Evolutionary conservation across 805 yeast species (phyloP), one percentile per base, ranked within the genome.

Genomic region (Suhomyces pyralidae): DNA sequence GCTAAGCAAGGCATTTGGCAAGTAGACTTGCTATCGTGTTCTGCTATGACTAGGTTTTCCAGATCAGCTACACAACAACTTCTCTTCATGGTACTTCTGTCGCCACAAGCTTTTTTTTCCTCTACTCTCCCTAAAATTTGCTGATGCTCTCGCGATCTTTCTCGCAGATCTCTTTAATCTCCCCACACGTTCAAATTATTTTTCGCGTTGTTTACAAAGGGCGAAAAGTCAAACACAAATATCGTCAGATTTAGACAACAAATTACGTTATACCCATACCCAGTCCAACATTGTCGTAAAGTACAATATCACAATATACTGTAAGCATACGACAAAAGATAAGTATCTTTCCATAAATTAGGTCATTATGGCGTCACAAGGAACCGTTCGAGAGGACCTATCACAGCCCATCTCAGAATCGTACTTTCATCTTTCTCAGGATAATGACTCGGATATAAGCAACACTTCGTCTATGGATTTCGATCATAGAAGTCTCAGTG

Each of bases 351-450:
- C 17, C n/a, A 32, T 32, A 32, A 9, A 32, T 14, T 7, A 32
- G 36, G 36, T 24, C n/a, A 46, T 10, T 15, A 46, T 28, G 40
- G 25, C 40, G 10, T 10, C 48, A 17, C 48, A 46, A 28, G 30
- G 19, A 24, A 30, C 34, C 8, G 42, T 26, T 2, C 38, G 14
- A 10, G 51, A 42, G 42, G 67, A 64, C 45, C 49, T 63, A 42
- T 56, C 66, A 15, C 64, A 60, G 44, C 66, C 65, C n/a, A 48
- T 63, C 43, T 58, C 71, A 9, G 73, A 70, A 56, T 68, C 73
- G 22, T 69, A 63, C 51, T 52, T 60, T 50, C 67, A 68, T 53
- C 58, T 67, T 17, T 61, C 70, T 14, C 63, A 60, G 51, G 69
- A 66, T 46, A 57, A 58, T 20, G 58, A 59, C 12, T 56, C 53